Evolutionary conservation across 192 early-diverging fungal genomes (phyloP).

Genomic region (Backusella westeae): DNA sequence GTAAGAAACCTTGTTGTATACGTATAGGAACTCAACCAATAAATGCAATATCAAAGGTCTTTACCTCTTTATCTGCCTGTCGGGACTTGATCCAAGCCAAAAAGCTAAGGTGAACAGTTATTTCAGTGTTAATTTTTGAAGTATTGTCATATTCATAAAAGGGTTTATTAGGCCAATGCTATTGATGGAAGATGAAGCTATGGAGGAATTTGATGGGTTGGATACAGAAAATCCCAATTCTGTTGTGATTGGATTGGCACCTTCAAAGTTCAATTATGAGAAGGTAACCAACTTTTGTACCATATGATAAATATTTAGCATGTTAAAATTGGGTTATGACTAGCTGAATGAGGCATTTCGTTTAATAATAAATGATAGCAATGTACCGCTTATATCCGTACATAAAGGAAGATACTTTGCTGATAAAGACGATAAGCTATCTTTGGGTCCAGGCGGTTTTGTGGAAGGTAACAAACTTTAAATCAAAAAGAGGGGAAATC

Average conservation of each 20-base stretch:
- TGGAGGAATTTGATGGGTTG: constrained; percentile 68
- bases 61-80: constrained; percentile 82
- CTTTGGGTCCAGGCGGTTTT: constrained; percentile 89
- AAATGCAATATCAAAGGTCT: constrained; percentile 49
- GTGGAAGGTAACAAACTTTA: constrained; percentile 44
- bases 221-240: constrained; percentile 58
- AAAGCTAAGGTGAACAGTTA: constrained; percentile 35
- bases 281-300: constrained; percentile 37
- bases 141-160: neutral
- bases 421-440: constrained; percentile 53
- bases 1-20: constrained; percentile 28
- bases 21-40: neutral
- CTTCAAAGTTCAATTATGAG: constrained; percentile 65
- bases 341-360: constrained; percentile 78
- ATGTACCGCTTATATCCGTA: constrained; percentile 71
- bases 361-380: constrained; percentile 51
- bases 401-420: constrained; percentile 85
- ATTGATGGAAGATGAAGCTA: constrained; percentile 71
- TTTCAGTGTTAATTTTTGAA: neutral
- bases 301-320: neutral
- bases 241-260: constrained; percentile 84
- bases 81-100: constrained; percentile 54
- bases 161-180: constrained; percentile 63
- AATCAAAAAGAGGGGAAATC: neutral
- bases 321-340: constrained; percentile 8